Base-by-base conservation (phyloP, 441 rosid species). In the Erodium moschatum region DNA sequence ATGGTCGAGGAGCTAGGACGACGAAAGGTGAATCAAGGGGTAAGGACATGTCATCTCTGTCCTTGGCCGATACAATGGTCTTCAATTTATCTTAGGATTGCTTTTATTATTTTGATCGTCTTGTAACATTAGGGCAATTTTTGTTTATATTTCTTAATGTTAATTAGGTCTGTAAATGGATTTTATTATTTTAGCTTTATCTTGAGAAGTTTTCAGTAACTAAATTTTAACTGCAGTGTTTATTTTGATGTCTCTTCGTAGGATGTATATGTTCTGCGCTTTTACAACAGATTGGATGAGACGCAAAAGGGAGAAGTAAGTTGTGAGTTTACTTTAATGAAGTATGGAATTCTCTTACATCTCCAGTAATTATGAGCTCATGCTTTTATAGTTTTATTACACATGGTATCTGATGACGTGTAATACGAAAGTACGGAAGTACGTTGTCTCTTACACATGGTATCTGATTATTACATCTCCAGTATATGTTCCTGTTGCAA, bases 1-100 rank as follows among this genome's bases (percentile, higher is more conserved):
- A 84, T 82, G 85, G 84, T 94, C 79, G 97, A 89, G 83, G 99
- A 94, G 77, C 76, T 84, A 19, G 99, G 97, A 63, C 91, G 91
- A 65, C 90, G 85, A 67, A 85, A 69, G 75, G 80, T 91, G 73
- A 80, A 81, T 73, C 71, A 60, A 46, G 91, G 88, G 87, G 99
- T 89, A 78, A 73, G 84, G 19, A 69, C 29, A 12, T n/a, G 38
- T 62, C 18, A 1, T 27, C 15, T 62, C 42, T 38, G 35, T 60
- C 35, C 20, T 21, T 60, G 5, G 64, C 33, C 11, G 64, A 60
- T 60, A 5, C 20, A 24, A 60, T 21, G 33, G 64, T 60, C 19
- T 3, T 21, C 21, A 60, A 21, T 20, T 3, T 11, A 18, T 20
- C 20, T 60, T 60, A 10, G 27, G 65, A 15, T 11, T 12, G n/a